These are phyloP conservation scores for Phytopythium sindhum DNA, from an alignment of 352 stramenopile genomes.

Conservation along the genomic window DNA sequence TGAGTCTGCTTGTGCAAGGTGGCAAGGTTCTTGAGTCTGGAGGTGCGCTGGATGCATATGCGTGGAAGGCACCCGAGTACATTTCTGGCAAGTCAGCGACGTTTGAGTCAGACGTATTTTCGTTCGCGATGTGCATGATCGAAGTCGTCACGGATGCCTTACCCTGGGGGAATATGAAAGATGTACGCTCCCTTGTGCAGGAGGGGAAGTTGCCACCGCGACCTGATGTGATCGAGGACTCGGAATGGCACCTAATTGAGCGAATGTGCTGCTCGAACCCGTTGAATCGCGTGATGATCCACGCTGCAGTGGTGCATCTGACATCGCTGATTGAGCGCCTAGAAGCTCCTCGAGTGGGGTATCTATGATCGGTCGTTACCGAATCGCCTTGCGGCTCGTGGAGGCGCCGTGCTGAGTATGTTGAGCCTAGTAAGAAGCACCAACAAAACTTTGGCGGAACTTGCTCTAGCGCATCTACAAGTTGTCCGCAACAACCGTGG, in stretches of 20 bases:
- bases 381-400: no score
- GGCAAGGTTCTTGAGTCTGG: background rate
- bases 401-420: background rate
- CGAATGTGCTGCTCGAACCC: constrained; percentile 23
- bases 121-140: constrained; percentile 31
- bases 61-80: constrained; percentile 15
- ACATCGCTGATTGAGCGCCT: background rate
- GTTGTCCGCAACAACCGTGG: background rate
- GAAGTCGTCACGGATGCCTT: constrained; percentile 13
- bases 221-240: background rate
- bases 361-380: no score
- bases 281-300: constrained; percentile 13
- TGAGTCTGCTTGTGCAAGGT: background rate
- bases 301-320: constrained; percentile 9
- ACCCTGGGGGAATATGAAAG: constrained; percentile 11
- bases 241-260: background rate
- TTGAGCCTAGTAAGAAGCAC: background rate
- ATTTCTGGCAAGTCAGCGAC: constrained; percentile 8
- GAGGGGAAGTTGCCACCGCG: background rate
- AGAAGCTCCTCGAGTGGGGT: no score
- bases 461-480: background rate
- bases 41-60: background rate
- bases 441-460: background rate
- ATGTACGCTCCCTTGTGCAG: no score
- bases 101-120: constrained; percentile 31